phyloP scores from a whole-genome alignment of 768 basidiomycete genomes.

The Boletus patriciae region DNA sequence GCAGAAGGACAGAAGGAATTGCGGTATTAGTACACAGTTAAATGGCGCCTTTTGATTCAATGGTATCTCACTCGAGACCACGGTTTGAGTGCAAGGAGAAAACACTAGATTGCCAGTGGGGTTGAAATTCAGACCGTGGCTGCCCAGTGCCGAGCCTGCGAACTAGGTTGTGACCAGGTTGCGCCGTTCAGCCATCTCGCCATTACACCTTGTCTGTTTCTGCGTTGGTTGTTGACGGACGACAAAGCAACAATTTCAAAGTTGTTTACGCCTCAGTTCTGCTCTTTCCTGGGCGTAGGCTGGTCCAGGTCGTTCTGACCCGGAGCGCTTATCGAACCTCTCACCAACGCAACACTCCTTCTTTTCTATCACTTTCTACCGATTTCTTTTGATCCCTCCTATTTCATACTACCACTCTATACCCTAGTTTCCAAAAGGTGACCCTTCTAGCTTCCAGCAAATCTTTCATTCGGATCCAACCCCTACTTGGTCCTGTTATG shows the following conservation, averaged over 20 bases:
- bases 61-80: background rate
- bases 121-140: slow-evolving; percentile 43
- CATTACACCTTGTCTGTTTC: slow-evolving; percentile 19
- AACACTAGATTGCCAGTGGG: too few relatives aligned
- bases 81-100: background rate
- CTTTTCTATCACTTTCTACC: slow-evolving; percentile 37
- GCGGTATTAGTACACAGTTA: too few relatives aligned
- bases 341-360: slow-evolving; percentile 37
- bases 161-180: slow-evolving; percentile 21
- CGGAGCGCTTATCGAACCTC: slow-evolving; percentile 36
- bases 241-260: slow-evolving; percentile 29
- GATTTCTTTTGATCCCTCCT: slow-evolving; percentile 28
- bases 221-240: slow-evolving; percentile 39
- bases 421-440: slow-evolving; percentile 26
- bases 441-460: slow-evolving; percentile 13
- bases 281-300: slow-evolving; percentile 31
- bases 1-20: too few relatives aligned
- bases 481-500: slow-evolving; percentile 35
- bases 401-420: slow-evolving; percentile 27
- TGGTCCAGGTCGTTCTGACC: slow-evolving; percentile 34
- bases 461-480: slow-evolving; percentile 21
- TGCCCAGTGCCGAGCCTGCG: slow-evolving; percentile 32
- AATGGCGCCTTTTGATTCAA: too few relatives aligned
- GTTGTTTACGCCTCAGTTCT: slow-evolving; percentile 30
- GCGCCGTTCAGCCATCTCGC: slow-evolving; percentile 9